These are phyloP conservation scores for Euphorbia corollata DNA, from an alignment of 441 rosid genomes.

Conservation along the genomic window DNA sequence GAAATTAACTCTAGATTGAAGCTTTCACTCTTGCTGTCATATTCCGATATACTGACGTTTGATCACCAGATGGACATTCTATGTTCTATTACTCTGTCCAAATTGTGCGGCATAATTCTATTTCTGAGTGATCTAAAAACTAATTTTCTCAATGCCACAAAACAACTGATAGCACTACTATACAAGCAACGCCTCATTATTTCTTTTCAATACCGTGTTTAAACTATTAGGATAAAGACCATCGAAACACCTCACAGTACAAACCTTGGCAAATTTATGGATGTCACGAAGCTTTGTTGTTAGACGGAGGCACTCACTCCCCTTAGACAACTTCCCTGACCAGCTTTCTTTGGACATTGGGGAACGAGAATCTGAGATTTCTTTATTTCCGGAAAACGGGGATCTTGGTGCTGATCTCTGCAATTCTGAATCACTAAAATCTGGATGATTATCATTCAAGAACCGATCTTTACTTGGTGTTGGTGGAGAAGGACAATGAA, in stretches of 20 bases:
- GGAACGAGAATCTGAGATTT: slow-evolving; percentile 50
- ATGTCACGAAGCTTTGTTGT: slow-evolving; percentile 93
- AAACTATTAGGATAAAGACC: not conserved
- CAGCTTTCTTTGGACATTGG: slow-evolving; percentile 72
- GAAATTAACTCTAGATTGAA: not conserved
- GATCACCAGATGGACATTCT: not conserved
- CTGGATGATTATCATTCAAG: slow-evolving; percentile 45
- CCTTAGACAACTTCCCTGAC: slow-evolving; percentile 60
- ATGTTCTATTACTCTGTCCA: not conserved
- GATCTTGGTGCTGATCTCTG: slow-evolving; percentile 54
- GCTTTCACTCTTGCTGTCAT: not conserved
- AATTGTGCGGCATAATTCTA: not conserved
- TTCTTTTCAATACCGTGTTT: not conserved
- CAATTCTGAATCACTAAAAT: slow-evolving; percentile 55
- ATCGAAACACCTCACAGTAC: slow-evolving; percentile 14
- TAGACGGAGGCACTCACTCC: slow-evolving; percentile 64
- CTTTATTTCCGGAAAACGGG: slow-evolving; percentile 62
- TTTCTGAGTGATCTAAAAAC: not conserved
- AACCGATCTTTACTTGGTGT: slow-evolving; percentile 55
- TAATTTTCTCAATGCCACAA: not conserved
- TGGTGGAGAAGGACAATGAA: slow-evolving; percentile 47
- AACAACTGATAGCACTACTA: not conserved
- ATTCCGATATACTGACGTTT: not conserved
- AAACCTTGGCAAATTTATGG: slow-evolving; percentile 90
- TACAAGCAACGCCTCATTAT: not conserved